These are phyloP conservation scores for Acanthamoeba castellanii DNA, from an alignment of 208 protist species.

Conservation along the genomic window DNA sequence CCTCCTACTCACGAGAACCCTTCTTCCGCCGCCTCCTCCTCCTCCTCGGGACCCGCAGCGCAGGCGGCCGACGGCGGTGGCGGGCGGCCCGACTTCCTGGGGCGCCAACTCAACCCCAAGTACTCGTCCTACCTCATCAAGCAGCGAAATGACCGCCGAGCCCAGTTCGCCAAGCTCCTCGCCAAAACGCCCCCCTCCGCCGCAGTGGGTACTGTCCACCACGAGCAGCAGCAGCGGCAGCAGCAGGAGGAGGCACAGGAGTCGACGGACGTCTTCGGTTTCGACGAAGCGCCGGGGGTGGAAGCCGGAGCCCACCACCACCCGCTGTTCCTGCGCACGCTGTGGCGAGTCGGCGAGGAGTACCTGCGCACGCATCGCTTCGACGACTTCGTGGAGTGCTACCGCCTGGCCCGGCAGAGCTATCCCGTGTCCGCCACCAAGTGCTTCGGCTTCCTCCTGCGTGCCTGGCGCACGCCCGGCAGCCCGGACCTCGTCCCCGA, in stretches of 20 bases:
- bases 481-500: background rate
- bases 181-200: background rate
- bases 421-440: background rate
- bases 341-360: background rate
- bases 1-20: no score
- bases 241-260: background rate
- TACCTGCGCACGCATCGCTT: background rate
- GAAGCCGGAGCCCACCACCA: background rate
- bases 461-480: background rate
- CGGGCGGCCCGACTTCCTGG: background rate
- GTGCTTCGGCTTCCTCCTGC: slow-evolving; percentile 18
- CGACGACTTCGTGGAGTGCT: slow-evolving; percentile 31
- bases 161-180: background rate
- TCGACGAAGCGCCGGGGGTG: background rate
- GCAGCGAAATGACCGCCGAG: background rate
- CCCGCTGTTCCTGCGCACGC: background rate
- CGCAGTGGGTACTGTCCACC: background rate
- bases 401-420: background rate
- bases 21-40: background rate
- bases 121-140: background rate
- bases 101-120: background rate
- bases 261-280: background rate
- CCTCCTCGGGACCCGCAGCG: background rate
- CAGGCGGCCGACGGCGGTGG: background rate
- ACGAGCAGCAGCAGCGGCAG: background rate